These are phyloP conservation scores for Myxozyma lipomycoides DNA, from an alignment of 805 yeast genomes.

Conservation along the genomic window DNA sequence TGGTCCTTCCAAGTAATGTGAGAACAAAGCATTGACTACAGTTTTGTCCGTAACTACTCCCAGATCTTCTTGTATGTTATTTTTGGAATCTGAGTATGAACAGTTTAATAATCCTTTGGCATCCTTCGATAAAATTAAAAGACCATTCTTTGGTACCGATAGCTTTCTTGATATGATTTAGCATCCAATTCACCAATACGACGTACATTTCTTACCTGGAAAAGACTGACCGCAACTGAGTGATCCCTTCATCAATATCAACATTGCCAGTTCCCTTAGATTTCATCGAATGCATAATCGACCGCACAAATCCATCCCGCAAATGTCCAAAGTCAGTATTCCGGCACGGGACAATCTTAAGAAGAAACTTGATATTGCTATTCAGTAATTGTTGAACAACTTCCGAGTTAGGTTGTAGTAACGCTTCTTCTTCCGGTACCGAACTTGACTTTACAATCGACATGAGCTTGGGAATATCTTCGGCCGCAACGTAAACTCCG, in stretches of 20 bases:
- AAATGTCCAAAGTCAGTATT: conserved; percentile 89
- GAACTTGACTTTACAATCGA: conserved; percentile 40
- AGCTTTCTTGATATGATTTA: conserved; percentile 45
- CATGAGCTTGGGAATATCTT: conserved; percentile 46
- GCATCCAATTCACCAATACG: not conserved
- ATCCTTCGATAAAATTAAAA: conserved; percentile 55
- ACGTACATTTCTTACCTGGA: conserved; percentile 12
- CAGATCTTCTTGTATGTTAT: conserved; percentile 35
- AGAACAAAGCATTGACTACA: conserved; percentile 61
- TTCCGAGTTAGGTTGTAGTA: conserved; percentile 31
- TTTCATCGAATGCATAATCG: conserved; percentile 55
- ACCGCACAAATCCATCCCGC: conserved; percentile 81
- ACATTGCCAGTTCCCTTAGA: not conserved
- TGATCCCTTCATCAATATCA: conserved; percentile 57
- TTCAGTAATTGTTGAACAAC: conserved; percentile 56
- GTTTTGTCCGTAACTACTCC: conserved; percentile 63
- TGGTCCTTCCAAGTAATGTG: conserved; percentile 69
- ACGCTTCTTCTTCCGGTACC: not conserved
- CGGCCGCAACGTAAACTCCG: conserved; percentile 70
- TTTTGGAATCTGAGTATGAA: conserved; percentile 12
- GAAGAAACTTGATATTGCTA: conserved; percentile 57
- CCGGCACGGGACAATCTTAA: conserved; percentile 79
- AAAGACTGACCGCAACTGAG: conserved; percentile 61
- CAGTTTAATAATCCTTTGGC: conserved; percentile 44
- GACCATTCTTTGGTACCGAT: conserved; percentile 70